Base-by-base conservation (phyloP, 2,329 filamentous ascomycete genomes). In the Zalaria obscura region DNA sequence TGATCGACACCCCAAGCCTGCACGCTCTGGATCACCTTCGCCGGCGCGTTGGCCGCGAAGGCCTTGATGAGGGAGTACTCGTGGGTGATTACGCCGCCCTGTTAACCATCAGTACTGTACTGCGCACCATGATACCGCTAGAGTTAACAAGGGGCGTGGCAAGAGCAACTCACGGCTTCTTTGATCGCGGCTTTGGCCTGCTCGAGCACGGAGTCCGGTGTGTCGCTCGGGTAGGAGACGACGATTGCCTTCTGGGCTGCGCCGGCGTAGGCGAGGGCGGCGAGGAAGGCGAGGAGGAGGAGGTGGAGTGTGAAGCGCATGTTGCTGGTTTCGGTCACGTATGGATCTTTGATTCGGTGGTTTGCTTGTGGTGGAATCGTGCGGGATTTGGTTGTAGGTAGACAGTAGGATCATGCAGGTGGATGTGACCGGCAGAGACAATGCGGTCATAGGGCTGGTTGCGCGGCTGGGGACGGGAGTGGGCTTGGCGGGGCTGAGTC, bases 41-140 rank as follows among this genome's bases (percentile, higher is more conserved):
- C 74, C 1, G 85, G 78, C 29, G 80, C 79, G 48, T 80, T 76
- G 40, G 80, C 51, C 7, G 51, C 50, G 38, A 55, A 55, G 33
- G 45, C 57, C 41, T 51, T 52, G 48, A 60, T 56, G 5, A 58
- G 42, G 35, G 39, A 49, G 47, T 59, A 58, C 37, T 55, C 53
- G 64, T 93, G 85, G 25, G 82, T 91, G 52, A 94, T 85, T 39
- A 74, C 63, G 33, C 84, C 85, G 39, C 83, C 70, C 68, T 74
- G 50, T 28, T 34, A 26, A 37, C 33, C 18, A 40, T 45, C 27
- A 40, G 45, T 26, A 28, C 10, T 36, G 5, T 39, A 5, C 4
- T 11, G 4, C 4, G 26, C n/a, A 11, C 25, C 27, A 25, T 10
- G 35, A 7, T 31, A 38, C 10, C 26, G 25, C 4, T 10, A 4